Evolutionary conservation across 371 early-diverging fungal species (phyloP).

Genomic region (Batkoa obscura): DNA sequence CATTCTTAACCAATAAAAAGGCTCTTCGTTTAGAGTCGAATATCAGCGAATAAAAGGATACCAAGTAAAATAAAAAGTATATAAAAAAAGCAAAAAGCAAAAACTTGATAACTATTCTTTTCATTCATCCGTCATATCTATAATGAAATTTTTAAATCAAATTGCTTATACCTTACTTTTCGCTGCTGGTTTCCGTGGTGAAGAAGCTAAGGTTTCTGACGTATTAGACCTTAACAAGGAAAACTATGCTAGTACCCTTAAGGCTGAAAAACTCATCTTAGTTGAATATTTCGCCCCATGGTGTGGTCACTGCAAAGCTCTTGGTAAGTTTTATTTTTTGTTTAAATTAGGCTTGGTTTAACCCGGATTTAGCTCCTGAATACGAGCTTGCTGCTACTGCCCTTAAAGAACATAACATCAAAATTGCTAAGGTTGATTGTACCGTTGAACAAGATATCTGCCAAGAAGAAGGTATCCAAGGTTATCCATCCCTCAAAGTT

Average conservation of each 20-base stretch:
- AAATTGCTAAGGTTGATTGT: constrained; percentile 90
- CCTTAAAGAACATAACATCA: constrained; percentile 45
- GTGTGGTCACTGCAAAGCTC: constrained; percentile 88
- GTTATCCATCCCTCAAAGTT: constrained; percentile 89
- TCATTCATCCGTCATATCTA: neutral
- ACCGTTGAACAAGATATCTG: constrained; percentile 67
- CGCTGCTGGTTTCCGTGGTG: constrained; percentile 4
- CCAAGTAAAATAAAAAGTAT: no score
- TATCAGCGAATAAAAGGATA: no score
- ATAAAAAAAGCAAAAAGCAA: no score
- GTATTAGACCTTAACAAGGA: constrained; percentile 45
- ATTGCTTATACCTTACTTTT: constrained; percentile 2
- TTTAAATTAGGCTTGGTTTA: neutral
- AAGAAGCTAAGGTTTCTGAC: constrained; percentile 25
- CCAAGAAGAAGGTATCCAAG: constrained; percentile 53
- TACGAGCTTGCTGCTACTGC: constrained; percentile 73
- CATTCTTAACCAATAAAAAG: no score
- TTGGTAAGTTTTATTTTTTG: constrained; percentile 21
- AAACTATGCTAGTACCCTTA: constrained; percentile 38
- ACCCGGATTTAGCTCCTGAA: constrained; percentile 48
- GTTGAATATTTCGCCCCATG: constrained; percentile 92
- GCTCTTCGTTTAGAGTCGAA: no score
- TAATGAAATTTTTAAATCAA: constrained; percentile 1
- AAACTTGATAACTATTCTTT: no score
- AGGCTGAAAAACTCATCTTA: constrained; percentile 42